Conservation (phyloP, 202 grass and related monocot species). For the Setaria italica region DNA sequence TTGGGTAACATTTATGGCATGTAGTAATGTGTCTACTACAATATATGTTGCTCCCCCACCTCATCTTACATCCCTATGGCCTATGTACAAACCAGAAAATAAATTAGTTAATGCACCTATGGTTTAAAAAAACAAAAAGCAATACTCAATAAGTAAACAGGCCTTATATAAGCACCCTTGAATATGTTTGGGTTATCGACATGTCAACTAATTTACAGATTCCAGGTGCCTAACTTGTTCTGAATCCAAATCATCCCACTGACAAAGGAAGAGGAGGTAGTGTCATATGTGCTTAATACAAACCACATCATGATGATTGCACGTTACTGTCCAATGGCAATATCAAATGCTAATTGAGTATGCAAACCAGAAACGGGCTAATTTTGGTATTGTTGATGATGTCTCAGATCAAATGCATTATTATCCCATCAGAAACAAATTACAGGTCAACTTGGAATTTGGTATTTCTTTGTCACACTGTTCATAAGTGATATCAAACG, state of each 20-base stretch:
- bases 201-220: background rate
- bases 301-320: background rate
- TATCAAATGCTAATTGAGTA: background rate
- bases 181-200: background rate
- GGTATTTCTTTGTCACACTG: background rate
- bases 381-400: background rate
- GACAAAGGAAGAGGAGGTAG: background rate
- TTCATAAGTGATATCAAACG: conserved; percentile 15
- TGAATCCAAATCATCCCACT: background rate
- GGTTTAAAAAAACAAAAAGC: background rate
- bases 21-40: background rate
- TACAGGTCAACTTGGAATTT: background rate
- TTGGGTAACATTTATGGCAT: background rate
- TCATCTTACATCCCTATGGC: background rate
- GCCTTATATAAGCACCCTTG: background rate
- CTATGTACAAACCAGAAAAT: no score
- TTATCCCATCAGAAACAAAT: background rate
- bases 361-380: background rate
- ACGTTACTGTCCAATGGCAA: background rate
- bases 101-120: background rate
- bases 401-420: background rate
- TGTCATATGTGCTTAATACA: conserved; percentile 8
- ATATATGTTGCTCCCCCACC: conserved; percentile 6
- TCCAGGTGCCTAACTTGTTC: background rate
- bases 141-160: background rate